phyloP scores from a whole-genome alignment of 495 filamentous ascomycete genomes.

The Aspergillus indologenus region DNA sequence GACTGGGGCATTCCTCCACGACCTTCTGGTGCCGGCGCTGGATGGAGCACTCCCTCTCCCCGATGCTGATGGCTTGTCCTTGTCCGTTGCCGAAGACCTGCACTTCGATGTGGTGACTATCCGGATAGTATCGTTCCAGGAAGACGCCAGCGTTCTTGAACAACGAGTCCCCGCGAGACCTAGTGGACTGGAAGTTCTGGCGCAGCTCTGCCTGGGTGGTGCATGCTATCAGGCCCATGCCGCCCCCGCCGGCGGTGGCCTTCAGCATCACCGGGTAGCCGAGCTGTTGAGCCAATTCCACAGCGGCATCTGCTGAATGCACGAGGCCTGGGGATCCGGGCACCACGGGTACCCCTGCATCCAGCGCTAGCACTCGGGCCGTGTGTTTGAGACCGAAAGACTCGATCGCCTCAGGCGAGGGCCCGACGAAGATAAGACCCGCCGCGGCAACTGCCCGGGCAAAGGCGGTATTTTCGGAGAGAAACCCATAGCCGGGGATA shows the following conservation, averaged over 20 bases:
- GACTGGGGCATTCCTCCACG: constrained; percentile 83
- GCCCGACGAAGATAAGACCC: constrained; percentile 48
- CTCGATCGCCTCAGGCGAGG: constrained; percentile 42
- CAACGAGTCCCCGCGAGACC: constrained; percentile 69
- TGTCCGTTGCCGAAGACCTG: constrained; percentile 86
- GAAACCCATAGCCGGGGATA: constrained; percentile 57
- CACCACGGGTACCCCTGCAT: constrained; percentile 79
- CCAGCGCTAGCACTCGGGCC: constrained; percentile 34
- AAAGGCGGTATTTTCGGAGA: constrained; percentile 52
- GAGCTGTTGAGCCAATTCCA: constrained; percentile 63
- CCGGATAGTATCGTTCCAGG: constrained; percentile 83
- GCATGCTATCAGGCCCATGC: constrained; percentile 86
- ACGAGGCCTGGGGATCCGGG: constrained; percentile 73
- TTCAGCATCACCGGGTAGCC: constrained; percentile 86
- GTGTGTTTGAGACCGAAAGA: constrained; percentile 50
- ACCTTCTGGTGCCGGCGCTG: constrained; percentile 91
- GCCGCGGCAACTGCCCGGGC: constrained; percentile 41
- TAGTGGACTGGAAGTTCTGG: constrained; percentile 67
- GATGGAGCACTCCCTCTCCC: constrained; percentile 78
- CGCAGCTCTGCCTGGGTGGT: constrained; percentile 60
- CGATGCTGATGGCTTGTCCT: constrained; percentile 66
- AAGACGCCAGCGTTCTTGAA: constrained; percentile 84
- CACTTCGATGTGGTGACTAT: constrained; percentile 87
- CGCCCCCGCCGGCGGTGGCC: constrained; percentile 87
- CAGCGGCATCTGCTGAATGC: constrained; percentile 60